Percentiles rank a stretch among this genome's conserved stretches.
These are phyloP conservation scores for Yarrowia sp. DNA, from an alignment of 805 yeast genomes.

Conservation along the genomic window DNA sequence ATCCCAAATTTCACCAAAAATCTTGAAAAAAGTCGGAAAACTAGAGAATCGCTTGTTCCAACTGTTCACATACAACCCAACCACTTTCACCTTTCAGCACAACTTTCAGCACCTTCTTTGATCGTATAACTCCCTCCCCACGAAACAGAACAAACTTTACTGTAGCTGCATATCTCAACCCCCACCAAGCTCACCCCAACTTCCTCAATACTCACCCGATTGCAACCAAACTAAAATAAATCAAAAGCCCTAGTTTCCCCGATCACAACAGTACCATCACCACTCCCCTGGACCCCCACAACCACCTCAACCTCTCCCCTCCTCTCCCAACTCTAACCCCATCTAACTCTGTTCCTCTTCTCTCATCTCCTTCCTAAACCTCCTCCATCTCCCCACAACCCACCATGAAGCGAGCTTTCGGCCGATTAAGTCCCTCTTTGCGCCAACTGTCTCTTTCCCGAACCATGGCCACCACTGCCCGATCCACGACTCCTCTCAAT, in stretches of 20 bases:
- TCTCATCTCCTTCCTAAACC: neutral
- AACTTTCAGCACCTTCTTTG: no score
- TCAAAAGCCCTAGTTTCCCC: neutral
- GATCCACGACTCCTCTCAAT: slow-evolving; percentile 1
- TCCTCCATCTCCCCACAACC: neutral
- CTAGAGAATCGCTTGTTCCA: no score
- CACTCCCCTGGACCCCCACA: neutral
- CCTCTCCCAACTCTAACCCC: neutral
- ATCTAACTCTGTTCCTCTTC: neutral
- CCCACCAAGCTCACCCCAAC: no score
- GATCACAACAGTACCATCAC: no score
- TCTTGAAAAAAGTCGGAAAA: neutral
- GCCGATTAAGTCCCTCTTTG: neutral
- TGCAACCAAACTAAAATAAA: fast-evolving
- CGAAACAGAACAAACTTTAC: no score
- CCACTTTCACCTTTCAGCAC: no score
- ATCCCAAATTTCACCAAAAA: neutral
- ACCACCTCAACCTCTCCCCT: neutral
- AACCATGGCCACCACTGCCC: slow-evolving; percentile 8
- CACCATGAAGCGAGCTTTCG: slow-evolving; percentile 2
- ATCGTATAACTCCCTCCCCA: no score
- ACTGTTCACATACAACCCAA: no score
- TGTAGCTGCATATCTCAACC: no score
- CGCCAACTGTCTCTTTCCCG: neutral
- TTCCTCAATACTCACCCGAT: neutral